Evolutionary conservation across 2,329 filamentous ascomycete species (phyloP).

Genomic region (Stagonosporopsis chrysanthemi): DNA sequence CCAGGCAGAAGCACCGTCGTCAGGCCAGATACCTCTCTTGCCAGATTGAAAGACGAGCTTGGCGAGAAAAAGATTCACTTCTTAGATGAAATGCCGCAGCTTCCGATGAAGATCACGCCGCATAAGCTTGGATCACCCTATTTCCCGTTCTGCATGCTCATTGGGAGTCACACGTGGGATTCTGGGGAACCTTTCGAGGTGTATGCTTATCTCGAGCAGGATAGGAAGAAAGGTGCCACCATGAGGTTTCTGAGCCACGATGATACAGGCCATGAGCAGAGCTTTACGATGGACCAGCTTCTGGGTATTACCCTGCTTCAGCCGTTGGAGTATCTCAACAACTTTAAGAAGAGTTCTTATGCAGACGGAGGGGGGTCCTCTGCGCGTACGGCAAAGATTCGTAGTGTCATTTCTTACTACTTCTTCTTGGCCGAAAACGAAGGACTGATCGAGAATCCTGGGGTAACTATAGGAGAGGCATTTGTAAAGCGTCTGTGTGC

Average conservation of each 20-base stretch:
- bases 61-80: not conserved
- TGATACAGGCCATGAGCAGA: not conserved
- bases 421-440: constrained; percentile 23
- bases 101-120: constrained; percentile 1
- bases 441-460: constrained; percentile 12
- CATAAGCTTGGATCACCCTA: constrained; percentile 1
- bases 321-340: constrained; percentile 9
- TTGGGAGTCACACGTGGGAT: not conserved
- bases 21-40: constrained; percentile 7
- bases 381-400: constrained; percentile 13
- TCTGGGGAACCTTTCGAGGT: not conserved
- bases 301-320: not conserved
- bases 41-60: not conserved
- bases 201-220: constrained; percentile 4
- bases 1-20: not conserved
- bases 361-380: not conserved
- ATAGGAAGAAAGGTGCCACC: not conserved
- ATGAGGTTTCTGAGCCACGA: constrained; percentile 6
- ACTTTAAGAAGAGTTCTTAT: not conserved
- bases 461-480: not conserved
- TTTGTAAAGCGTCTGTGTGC: constrained; percentile 9
- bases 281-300: not conserved
- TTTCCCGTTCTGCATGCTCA: constrained; percentile 9
- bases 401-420: constrained; percentile 19
- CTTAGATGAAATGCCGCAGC: not conserved